Base-by-base conservation (phyloP, 1,139 yeast species). In the Candida pseudocylindracea region DNA sequence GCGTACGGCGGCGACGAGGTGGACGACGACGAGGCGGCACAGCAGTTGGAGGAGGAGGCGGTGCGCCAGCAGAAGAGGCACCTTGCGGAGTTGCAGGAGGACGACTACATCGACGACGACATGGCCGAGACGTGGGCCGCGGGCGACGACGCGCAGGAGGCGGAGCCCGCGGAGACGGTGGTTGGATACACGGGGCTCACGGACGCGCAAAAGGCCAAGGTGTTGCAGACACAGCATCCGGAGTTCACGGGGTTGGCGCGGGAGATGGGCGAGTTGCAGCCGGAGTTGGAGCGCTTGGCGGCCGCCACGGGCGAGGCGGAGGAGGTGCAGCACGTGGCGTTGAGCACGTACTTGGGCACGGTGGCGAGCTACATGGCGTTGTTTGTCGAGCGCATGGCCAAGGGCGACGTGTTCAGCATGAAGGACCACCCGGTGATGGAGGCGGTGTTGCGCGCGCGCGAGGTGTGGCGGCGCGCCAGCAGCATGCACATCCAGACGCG, bases 391-490 rank as follows among this genome's bases (percentile, higher is more conserved):
- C 59, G 67, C 30, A 51, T 74, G 36, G 57, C 57, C 30, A 57
- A 58, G 30, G 67, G 61, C 5, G 76, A 71, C 34, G 60, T 62
- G 8, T 71, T 73, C 43, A 38, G 49, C 27, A 70, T 85, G 74
- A 81, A 78, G 43, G 91, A 79, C 36, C 85, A 75, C 42, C 79
- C 88, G 2, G 75, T 85, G 2, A 83, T 85, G 93, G 85, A 79
- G 44, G 65, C 75, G 27, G 74, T 85, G 31, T 57, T 85, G 36
- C 71, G 76, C 35, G 63, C 88, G 3, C 64, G 91, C 41, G 94
- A 83, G 47, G 63, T 78, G n/a, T 85, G 95, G 94, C 66, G 91
- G 47, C 85, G 74, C 42, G 85, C 81, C 3, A 59, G 49, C 33
- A 68, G 55, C 36, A 48, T 74, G 29, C 58, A 61, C 6, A 54